These are phyloP conservation scores for Chionographis japonica DNA, from an alignment of 106 monocot species.

Conservation along the genomic window DNA sequence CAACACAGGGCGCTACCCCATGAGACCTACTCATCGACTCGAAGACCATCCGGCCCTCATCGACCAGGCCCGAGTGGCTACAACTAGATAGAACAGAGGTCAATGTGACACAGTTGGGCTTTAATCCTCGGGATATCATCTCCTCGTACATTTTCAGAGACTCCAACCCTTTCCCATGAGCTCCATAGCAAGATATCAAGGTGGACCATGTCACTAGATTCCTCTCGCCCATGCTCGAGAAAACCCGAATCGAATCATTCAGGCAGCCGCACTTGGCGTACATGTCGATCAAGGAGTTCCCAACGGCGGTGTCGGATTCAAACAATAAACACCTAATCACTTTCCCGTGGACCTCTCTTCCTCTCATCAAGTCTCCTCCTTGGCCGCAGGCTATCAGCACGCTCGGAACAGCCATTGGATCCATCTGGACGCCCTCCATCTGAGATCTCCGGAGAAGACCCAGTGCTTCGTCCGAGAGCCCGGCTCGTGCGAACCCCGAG, in stretches of 20 bases:
- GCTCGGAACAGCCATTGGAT: conserved; percentile 47
- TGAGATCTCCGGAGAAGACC: conserved; percentile 21
- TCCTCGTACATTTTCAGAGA: conserved; percentile 28
- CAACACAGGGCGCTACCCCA: conserved; percentile 24
- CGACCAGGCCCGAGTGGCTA: conserved; percentile 52
- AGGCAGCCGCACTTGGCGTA: conserved; percentile 57
- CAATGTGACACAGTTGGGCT: conserved; percentile 48
- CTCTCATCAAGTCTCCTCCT: conserved; percentile 46
- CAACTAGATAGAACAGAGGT: conserved; percentile 48
- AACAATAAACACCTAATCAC: conserved; percentile 21
- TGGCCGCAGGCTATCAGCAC: conserved; percentile 43
- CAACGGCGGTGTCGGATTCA: conserved; percentile 21
- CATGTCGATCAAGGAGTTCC: conserved; percentile 67
- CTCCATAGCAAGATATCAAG: conserved; percentile 51
- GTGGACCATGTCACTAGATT: conserved; percentile 53
- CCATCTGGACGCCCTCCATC: conserved; percentile 14
- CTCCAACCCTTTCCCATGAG: conserved; percentile 41
- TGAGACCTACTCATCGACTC: conserved; percentile 28
- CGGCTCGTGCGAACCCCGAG: conserved; percentile 32
- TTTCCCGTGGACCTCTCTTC: conserved; percentile 59
- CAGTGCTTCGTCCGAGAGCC: conserved; percentile 18
- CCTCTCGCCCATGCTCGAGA: conserved; percentile 22
- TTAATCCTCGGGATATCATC: conserved; percentile 31
- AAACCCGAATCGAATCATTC: conserved; percentile 31
- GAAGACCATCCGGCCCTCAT: conserved; percentile 30